A percentile compares a stretch with the other conserved stretches of the same genome.
phyloP scores from a whole-genome alignment of 2,329 filamentous ascomycete species.

The Clarireedia monteithiana region DNA sequence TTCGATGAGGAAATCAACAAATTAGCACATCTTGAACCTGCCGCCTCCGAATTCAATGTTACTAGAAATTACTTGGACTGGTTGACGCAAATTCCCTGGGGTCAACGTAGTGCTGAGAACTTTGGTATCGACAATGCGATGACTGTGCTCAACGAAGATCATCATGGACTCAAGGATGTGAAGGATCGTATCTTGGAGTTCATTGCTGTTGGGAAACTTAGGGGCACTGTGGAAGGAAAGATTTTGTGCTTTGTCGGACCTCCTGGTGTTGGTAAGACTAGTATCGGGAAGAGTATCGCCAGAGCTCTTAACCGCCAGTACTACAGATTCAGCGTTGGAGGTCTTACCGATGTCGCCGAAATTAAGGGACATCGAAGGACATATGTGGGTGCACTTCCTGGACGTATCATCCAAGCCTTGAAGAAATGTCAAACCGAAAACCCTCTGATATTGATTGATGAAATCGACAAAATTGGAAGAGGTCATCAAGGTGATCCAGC shows the following conservation, averaged over 20 bases:
- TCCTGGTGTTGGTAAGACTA: conserved; percentile 96
- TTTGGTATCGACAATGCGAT: conserved; percentile 91
- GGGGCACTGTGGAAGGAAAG: conserved; percentile 95
- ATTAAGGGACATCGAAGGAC: conserved; percentile 97
- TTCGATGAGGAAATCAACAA: conserved; percentile 99
- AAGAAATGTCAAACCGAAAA: conserved; percentile 99
- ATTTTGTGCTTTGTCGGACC: conserved; percentile 97
- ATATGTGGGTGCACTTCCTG: conserved; percentile 91
- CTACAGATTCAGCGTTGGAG: conserved; percentile 96
- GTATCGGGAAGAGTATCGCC: conserved; percentile 96
- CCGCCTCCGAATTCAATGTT: conserved; percentile 96
- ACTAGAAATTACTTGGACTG: conserved; percentile 98
- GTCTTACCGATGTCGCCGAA: conserved; percentile 92
- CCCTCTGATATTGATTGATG: conserved; percentile 90
- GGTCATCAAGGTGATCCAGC: conserved; percentile 96
- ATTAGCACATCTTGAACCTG: conserved; percentile 87
- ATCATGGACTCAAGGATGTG: conserved; percentile 94
- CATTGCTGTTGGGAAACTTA: conserved; percentile 93
- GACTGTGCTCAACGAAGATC: conserved; percentile 87
- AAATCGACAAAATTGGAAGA: conserved; percentile 95
- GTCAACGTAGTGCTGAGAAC: conserved; percentile 89
- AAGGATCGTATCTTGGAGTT: conserved; percentile 98
- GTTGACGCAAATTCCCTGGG: conserved; percentile 98
- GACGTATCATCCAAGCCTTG: conserved; percentile 92
- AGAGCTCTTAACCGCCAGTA: conserved; percentile 91